Base-by-base conservation (phyloP, 805 yeast genomes). In the Candida easanensis region DNA sequence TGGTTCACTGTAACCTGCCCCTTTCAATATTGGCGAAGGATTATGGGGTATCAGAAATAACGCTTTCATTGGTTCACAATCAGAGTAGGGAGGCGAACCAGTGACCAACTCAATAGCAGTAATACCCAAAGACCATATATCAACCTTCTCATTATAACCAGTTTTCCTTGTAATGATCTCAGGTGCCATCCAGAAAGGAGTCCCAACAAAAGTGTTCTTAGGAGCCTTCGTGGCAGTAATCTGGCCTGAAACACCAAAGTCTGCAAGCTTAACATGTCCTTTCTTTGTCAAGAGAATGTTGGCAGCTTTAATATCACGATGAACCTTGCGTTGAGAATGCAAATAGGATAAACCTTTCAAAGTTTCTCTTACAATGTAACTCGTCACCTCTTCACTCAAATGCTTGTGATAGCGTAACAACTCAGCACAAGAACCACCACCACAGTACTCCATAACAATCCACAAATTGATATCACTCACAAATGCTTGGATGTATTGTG, bases 141-240 rank as follows among this genome's bases (percentile, higher is more conserved):
- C 99, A 1, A 89, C 96, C 56, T 84, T 86, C 49, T 82, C 85
- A 57, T 86, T 76, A 62, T 93, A 89, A 1, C 93, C 95, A 9
- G 65, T 61, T 36, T 63, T 58, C 45, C 74, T 61, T 5, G 70
- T 61, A 34, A 93, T 84, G n/a, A 91, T 85, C 61, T 93, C 99
- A 0, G 99, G 99, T 0, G 99, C 99, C 98, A 91, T 90, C 97
- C 97, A 90, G 63, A 79, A 88, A 13, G 97, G 97, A 0, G 97
- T 89, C 1, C 98, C 98, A 40, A 89, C 96, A 71, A 90, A 83
- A 0, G 97, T 87, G 42, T 77, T 73, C 50, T 82, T 76, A 47
- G 79, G 70, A 44, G 78, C 65, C 52, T 77, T 71, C 39, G 81
- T 82, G 2, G 97, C 59, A 35, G 70, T 64, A 21, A 90, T 70